Conservation (phyloP, 2,329 filamentous ascomycete genomes). For the Scleromitrula shiraiana region DNA sequence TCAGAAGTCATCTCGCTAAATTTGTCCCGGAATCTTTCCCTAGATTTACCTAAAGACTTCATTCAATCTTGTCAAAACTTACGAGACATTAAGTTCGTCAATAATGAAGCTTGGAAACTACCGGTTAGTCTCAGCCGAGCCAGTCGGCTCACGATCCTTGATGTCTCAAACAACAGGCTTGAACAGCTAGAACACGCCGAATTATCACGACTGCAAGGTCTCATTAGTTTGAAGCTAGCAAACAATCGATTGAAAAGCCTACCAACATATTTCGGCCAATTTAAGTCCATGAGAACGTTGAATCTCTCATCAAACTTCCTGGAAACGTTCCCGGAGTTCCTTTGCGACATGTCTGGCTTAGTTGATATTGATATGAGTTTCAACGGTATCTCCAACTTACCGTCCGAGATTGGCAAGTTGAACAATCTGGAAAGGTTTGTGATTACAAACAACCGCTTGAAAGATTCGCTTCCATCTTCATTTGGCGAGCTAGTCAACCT, state of each 20-base stretch:
- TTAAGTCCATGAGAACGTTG: constrained; percentile 69
- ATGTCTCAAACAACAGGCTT: constrained; percentile 89
- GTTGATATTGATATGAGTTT: constrained; percentile 96
- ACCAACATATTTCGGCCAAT: constrained; percentile 75
- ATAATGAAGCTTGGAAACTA: constrained; percentile 82
- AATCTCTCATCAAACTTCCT: constrained; percentile 94
- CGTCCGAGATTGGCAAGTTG: constrained; percentile 69
- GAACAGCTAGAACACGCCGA: constrained; percentile 82
- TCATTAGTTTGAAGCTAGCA: constrained; percentile 85
- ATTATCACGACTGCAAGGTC: constrained; percentile 62
- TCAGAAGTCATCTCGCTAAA: constrained; percentile 92
- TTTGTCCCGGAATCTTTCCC: constrained; percentile 80
- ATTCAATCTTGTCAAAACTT: constrained; percentile 88
- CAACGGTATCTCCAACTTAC: constrained; percentile 75
- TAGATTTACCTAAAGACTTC: constrained; percentile 93
- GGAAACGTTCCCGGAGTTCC: constrained; percentile 72
- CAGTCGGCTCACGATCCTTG: constrained; percentile 73
- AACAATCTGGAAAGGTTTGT: constrained; percentile 78
- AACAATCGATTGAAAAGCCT: constrained; percentile 82
- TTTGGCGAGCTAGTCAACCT: constrained; percentile 69
- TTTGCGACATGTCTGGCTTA: constrained; percentile 73
- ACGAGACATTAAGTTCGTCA: constrained; percentile 90
- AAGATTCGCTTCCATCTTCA: constrained; percentile 62
- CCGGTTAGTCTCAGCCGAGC: constrained; percentile 80
- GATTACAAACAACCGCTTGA: constrained; percentile 89